Conservation (phyloP, 2,329 filamentous ascomycete species). For the Paracorniculantispora psalliotae region DNA sequence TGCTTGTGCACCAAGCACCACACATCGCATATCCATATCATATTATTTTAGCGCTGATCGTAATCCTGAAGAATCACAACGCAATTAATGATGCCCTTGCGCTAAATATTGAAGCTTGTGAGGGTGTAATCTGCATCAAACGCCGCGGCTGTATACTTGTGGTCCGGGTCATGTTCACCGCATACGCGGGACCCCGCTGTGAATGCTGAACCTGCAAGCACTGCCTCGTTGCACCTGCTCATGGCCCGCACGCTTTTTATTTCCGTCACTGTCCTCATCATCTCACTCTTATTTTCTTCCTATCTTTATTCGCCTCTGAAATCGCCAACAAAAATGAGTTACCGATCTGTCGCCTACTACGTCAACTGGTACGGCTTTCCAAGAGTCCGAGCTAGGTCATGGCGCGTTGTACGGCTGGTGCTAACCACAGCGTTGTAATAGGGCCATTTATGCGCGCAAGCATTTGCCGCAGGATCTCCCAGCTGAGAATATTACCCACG, state of each 20-base stretch:
- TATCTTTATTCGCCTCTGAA: not conserved
- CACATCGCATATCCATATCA: not conserved
- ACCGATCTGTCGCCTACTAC: conserved; percentile 66
- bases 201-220: conserved; percentile 9
- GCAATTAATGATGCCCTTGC: not conserved
- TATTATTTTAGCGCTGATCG: conserved; percentile 22
- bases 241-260: conserved; percentile 6
- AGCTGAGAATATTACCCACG: conserved; percentile 74
- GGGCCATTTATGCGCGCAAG: conserved; percentile 82
- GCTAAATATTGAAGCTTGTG: not conserved
- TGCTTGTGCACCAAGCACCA: not conserved
- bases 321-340: conserved; percentile 33
- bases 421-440: conserved; percentile 22
- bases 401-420: conserved; percentile 1
- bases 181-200: not conserved
- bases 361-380: conserved; percentile 55
- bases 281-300: not conserved
- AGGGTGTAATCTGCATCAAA: not conserved
- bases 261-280: not conserved
- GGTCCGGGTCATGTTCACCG: not conserved
- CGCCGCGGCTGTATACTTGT: not conserved
- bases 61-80: not conserved
- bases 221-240: conserved; percentile 6
- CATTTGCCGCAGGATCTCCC: conserved; percentile 83
- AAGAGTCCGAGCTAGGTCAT: not conserved